Evolutionary conservation across 345 rosid genomes (phyloP), one percentile per base, ranked within the genome.

Genomic region (Rhizophora apiculata): DNA sequence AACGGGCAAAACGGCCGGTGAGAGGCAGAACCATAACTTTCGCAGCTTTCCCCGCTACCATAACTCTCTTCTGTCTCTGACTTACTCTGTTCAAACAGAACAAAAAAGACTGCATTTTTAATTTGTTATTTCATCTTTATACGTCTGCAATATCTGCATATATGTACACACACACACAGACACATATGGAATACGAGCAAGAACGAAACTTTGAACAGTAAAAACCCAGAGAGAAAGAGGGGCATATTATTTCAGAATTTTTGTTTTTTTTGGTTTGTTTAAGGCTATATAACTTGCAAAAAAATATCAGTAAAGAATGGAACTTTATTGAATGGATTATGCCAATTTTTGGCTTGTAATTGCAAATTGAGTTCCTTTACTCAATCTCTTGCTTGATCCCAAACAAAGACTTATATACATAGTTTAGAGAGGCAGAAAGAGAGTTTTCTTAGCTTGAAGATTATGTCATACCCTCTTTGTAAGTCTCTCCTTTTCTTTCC

Each of bases 321-420:
- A 68, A 32, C 58, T 49, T 60, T 62, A 3, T 62, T 5, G 64
- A 62, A 29, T 62, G 48, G 6, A 19, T 37, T 62, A 39, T 24
- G 66, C 54, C 32, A 22, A 16, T 37, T 72, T 64, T 55, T 51
- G 67, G 52, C 20, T 69, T 75, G 61, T 51, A 59, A 57, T 48
- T 72, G 6, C 5, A 43, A 43, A 39, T 69, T 73, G 74, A 70
- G 30, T 72, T 69, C 65, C 78, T 60, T 68, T 72, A 74, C 81
- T 85, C 83, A 67, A 84, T 83, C 87, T 72, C 85, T 83, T 81
- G 85, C 88, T 83, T 81, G 72, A 34, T 76, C 52, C 30, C 65
- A 57, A 75, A 60, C 69, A 65, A 29, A 63, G 37, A 60, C 31
- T 58, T 49, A 13, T 3, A 11, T 9, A 43, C 16, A 43, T 3